Percentiles rank a stretch among this genome's conserved stretches.
phyloP scores from a whole-genome alignment of 257 asterid species.

The Capsicum pubescens region DNA sequence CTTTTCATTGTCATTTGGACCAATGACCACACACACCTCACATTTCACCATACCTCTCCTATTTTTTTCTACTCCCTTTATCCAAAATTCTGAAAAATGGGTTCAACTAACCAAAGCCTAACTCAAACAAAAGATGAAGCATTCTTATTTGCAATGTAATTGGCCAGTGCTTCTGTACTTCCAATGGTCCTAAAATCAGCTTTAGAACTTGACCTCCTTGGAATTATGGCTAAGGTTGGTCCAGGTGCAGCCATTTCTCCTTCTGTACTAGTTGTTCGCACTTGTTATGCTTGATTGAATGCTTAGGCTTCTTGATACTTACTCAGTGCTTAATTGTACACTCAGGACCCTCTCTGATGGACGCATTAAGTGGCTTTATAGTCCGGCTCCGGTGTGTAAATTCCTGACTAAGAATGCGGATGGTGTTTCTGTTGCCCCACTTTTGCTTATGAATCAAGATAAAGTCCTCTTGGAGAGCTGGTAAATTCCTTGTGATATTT shows the following conservation, averaged over 20 bases:
- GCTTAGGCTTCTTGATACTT: constrained; percentile 67
- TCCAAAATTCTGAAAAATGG: constrained; percentile 35
- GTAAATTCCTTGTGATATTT: constrained; percentile 34
- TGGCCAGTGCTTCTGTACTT: constrained; percentile 71
- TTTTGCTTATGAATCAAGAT: constrained; percentile 83
- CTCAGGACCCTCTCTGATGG: constrained; percentile 50
- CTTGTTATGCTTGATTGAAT: constrained; percentile 66
- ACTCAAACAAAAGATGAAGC: constrained; percentile 46
- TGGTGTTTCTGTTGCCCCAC: constrained; percentile 73
- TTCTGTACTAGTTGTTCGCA: constrained; percentile 60
- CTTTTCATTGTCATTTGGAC: too few species aligned
- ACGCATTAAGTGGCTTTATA: constrained; percentile 55
- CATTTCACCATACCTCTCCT: neutral
- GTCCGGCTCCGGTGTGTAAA: constrained; percentile 66
- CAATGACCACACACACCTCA: neutral
- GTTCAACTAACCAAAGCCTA: constrained; percentile 38
- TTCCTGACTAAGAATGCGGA: constrained; percentile 67
- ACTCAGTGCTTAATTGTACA: constrained; percentile 58
- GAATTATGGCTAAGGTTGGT: constrained; percentile 67
- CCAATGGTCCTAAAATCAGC: constrained; percentile 79
- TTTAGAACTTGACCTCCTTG: constrained; percentile 72
- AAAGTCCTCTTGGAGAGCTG: constrained; percentile 90
- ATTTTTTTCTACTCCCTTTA: neutral
- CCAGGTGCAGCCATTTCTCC: constrained; percentile 62
- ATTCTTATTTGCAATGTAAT: constrained; percentile 65